Base-by-base conservation (phyloP, 2,329 filamentous ascomycete species). In the Colletotrichum chlorophyti region DNA sequence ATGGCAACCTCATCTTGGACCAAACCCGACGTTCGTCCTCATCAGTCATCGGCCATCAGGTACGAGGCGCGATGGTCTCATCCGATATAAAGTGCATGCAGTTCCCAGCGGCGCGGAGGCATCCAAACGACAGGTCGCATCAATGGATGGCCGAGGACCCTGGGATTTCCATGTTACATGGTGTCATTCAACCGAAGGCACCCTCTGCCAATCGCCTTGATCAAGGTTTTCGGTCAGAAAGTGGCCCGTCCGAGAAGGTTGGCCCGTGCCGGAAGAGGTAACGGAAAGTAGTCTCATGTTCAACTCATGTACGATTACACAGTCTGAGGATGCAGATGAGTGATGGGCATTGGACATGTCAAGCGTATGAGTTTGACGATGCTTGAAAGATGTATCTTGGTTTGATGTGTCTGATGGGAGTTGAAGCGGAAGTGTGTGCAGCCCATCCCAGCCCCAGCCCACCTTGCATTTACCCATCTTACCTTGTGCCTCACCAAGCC, bases 41-140 rank as follows among this genome's bases (percentile, higher is more conserved):
- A 10, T 23, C n/a, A n/a, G n/a, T n/a, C n/a, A n/a, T n/a, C n/a
- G n/a, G n/a, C n/a, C n/a, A n/a, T n/a, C n/a, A n/a, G n/a, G n/a
- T n/a, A n/a, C n/a, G n/a, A n/a, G n/a, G n/a, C n/a, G n/a, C n/a
- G n/a, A n/a, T n/a, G n/a, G n/a, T n/a, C n/a, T n/a, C n/a, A n/a
- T n/a, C n/a, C n/a, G n/a, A 40, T 52, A 52, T 52, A 43, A 15
- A 38, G 31, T 23, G 53, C n/a, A 12, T 26, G 40, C 23, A 21
- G 37, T 42, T 34, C 41, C 19, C 23, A 37, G 27, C 34, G n/a
- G 19, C 26, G 29, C 11, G 21, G n/a, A 8, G n/a, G n/a, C 23
- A 15, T 19, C n/a, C 40, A 37, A 23, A 27, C 23, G 40, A 37
- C 24, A 35, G n/a, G 32, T 45, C 31, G 41, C 40, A 46, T 46